Base-by-base conservation (phyloP, 1,284 basidiomycete genomes). In the Tetrapyrgos nigripes region DNA sequence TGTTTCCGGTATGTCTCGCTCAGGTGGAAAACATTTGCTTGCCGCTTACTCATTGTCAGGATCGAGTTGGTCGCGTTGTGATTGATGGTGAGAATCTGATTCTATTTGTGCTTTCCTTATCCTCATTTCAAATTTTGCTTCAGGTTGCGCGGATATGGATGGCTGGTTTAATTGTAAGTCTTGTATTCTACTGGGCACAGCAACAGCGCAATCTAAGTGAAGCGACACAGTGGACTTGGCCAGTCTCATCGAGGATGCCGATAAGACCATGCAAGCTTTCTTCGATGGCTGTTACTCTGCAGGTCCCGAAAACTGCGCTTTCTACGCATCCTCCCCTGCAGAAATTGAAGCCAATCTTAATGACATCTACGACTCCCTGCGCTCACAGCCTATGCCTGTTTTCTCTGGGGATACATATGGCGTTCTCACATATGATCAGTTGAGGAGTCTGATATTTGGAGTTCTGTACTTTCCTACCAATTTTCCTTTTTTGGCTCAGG, bases 1-100 rank as follows among this genome's bases (percentile, higher is more conserved):
- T 83, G 68, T 83, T 81, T 59, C 81, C 83, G 1, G 81, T 79
- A 63, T 60, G 72, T 67, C 14, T n/a, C 17, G 35, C 27, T 26
- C 33, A 14, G 17, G 27, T 51, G 51, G 17, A 33, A 5, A 4
- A 27, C 23, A 10, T 33, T 33, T 8, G 31, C 14, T 21, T 13
- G 9, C 23, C 3, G 19, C 19, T 37, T 1, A 11, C 24, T 19
- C 26, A 24, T 56, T 26, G 53, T 14, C 48, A 79, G 78, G 73
- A 79, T 58, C 76, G 75, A 52, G 67, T 79, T 24, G 76, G 73
- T 49, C 73, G 76, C 5, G 13, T 79, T 19, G 61, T 78, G 13
- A 68, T 80, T 14, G 78, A 80, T 57, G 76, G 65, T 55, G 26
- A 40, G 53, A 21, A 17, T 46, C n/a, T n/a, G n/a, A 10, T 53